Evolutionary conservation across 495 filamentous ascomycete species (phyloP), one percentile per base, ranked within the genome.

Genomic region (Daldinia decipiens): DNA sequence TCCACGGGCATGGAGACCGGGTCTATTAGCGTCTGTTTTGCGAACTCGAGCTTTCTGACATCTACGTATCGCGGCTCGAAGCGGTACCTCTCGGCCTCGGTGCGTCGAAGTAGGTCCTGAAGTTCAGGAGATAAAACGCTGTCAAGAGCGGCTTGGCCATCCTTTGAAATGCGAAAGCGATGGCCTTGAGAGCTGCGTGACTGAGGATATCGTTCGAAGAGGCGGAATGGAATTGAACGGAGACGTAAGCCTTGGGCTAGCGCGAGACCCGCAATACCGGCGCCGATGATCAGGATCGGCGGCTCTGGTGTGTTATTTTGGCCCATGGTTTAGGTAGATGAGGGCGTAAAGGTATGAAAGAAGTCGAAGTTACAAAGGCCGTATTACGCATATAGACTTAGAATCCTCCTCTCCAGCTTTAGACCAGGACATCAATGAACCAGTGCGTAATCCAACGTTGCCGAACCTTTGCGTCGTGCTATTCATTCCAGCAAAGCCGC

Each of bases 241-340:
- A 81, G 77, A 40, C 79, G 76, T 4, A 86, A 74, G 32, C 80
- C 80, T 72, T 86, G 82, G 0, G 82, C 84, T 21, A 87, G 75
- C 11, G 79, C 78, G 5, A 86, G 79, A 7, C 82, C 84, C 39
- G 79, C 79, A 7, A 87, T 69, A 12, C 84, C 84, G 24, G 77
- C 84, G 52, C 83, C 84, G 52, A 80, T 78, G 58, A 85, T 79
- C 13, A 79, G 43, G 47, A 79, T 59, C 7, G 69, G 77, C 17
- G 53, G 52, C 29, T 70, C 61, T 29, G 24, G 0, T 47, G n/a
- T 21, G 6, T 21, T 12, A 19, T 47, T 19, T n/a, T 47, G 15
- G 1, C n/a, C n/a, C 40, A 47, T 47, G 2, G 40, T 21, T 45
- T 45, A 45, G 6, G 3, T 47, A 19, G 7, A 21, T 47, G 21